Conservation (phyloP, 1,284 basidiomycete species). For the Moesziomyces parantarcticus region DNA sequence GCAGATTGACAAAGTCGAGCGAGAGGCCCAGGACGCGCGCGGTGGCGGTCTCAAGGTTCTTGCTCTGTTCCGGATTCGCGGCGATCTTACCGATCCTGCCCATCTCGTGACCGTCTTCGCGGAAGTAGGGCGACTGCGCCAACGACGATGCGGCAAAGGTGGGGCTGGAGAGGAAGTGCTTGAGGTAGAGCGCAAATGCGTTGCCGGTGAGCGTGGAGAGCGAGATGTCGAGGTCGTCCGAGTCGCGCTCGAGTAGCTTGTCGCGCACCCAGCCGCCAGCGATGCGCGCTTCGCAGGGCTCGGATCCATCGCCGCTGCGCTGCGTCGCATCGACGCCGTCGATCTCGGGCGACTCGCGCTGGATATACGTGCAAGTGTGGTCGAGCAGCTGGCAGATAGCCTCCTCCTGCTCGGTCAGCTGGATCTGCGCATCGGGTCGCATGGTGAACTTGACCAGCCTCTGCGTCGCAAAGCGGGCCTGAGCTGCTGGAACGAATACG, state of each 20-base stretch:
- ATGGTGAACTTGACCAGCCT: conserved; percentile 14
- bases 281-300: conserved; percentile 56
- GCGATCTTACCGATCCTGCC: conserved; percentile 79
- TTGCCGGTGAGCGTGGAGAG: conserved; percentile 86
- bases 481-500: neutral
- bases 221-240: conserved; percentile 94
- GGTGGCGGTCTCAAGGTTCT: conserved; percentile 97
- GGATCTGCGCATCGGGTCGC: conserved; percentile 32
- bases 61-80: conserved; percentile 95
- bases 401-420: conserved; percentile 46
- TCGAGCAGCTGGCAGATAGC: conserved; percentile 60
- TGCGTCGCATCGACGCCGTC: conserved; percentile 39
- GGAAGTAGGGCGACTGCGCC: conserved; percentile 69
- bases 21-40: conserved; percentile 84
- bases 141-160: conserved; percentile 63
- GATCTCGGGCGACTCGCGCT: conserved; percentile 39
- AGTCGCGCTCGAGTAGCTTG: conserved; percentile 86
- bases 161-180: conserved; percentile 74
- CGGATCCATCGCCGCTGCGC: conserved; percentile 22
- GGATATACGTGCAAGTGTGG: conserved; percentile 57
- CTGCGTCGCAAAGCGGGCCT: neutral
- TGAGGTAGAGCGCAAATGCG: conserved; percentile 85
- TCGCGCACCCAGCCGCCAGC: conserved; percentile 98
- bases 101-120: conserved; percentile 40
- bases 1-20: conserved; percentile 92